A percentile compares a stretch with the other conserved stretches of the same genome.
Evolutionary conservation across 1,139 yeast species (phyloP).

Genomic region (Pneumocystis sp.): DNA sequence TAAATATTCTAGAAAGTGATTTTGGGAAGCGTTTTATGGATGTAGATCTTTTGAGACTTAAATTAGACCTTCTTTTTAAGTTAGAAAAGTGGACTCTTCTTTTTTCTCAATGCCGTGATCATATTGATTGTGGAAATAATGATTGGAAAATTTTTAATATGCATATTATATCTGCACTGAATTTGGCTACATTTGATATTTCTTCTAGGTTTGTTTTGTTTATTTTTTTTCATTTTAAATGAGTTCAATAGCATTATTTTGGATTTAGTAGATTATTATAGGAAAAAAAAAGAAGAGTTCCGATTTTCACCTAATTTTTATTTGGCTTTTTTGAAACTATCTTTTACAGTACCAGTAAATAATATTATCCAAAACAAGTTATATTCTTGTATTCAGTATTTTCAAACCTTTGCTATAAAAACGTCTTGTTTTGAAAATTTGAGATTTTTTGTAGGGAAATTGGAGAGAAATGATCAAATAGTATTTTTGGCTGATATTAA

Average conservation of each 20-base stretch:
- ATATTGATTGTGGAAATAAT: slow-evolving; percentile 3
- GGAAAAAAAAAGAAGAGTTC: background rate
- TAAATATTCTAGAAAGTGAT: slow-evolving; percentile 1
- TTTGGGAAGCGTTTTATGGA: slow-evolving; percentile 2
- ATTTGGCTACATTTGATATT: background rate
- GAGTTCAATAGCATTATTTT: background rate
- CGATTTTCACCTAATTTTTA: slow-evolving; percentile 1
- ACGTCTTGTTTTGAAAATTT: slow-evolving; percentile 50
- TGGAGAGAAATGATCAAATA: slow-evolving; percentile 10
- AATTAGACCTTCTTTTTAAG: slow-evolving; percentile 6
- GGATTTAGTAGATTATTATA: background rate
- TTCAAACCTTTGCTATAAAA: slow-evolving; percentile 33
- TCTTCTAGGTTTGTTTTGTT: background rate
- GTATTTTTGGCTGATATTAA: slow-evolving; percentile 6
- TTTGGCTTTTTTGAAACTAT: background rate
- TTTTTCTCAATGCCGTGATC: background rate
- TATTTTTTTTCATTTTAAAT: background rate
- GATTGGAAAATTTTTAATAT: slow-evolving; percentile 10
- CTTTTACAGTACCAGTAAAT: background rate
- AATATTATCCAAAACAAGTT: slow-evolving; percentile 3
- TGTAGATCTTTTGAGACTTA: slow-evolving; percentile 4
- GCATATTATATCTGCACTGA: background rate
- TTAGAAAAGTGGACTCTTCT: slow-evolving; percentile 1
- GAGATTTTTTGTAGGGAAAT: slow-evolving; percentile 24
- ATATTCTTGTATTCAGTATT: slow-evolving; percentile 30